Evolutionary conservation across 129 eudicot genomes (phyloP).

Genomic region (Escallonia rubra): DNA sequence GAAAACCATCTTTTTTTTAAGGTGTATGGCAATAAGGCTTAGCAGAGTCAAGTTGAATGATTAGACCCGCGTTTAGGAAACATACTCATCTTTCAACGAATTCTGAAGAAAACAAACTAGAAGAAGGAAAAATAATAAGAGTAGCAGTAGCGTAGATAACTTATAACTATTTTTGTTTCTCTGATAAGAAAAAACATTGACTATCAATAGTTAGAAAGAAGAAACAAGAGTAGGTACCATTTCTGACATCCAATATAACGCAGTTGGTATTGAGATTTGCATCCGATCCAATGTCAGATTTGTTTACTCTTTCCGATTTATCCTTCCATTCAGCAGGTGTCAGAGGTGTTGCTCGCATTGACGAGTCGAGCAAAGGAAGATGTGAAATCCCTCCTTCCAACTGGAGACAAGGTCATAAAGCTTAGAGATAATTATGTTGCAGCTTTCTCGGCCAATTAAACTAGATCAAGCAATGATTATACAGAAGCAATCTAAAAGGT

Average conservation of each 20-base stretch:
- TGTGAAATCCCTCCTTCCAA: constrained; percentile 89
- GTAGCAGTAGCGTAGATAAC: too few species aligned
- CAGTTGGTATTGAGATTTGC: constrained; percentile 20
- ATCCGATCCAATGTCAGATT: constrained; percentile 22
- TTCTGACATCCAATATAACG: constrained; percentile 90
- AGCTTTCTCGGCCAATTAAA: not conserved
- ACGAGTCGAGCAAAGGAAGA: constrained; percentile 78
- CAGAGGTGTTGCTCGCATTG: constrained; percentile 84
- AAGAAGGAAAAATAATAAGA: too few species aligned
- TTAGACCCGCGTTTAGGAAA: too few species aligned
- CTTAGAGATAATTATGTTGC: not conserved
- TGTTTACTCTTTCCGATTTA: constrained; percentile 47
- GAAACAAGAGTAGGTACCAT: constrained; percentile 48
- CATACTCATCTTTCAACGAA: too few species aligned
- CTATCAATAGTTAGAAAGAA: not conserved
- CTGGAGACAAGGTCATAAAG: constrained; percentile 27
- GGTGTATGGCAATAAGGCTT: too few species aligned
- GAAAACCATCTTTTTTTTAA: too few species aligned
- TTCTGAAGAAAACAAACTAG: too few species aligned
- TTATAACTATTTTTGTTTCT: not conserved
- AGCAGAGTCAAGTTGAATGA: too few species aligned
- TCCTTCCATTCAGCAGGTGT: constrained; percentile 79
- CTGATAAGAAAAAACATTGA: too few species aligned
- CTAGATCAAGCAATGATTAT: not conserved
- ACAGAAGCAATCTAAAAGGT: not conserved